Base-by-base conservation (phyloP, 257 asterid species). In the Ballota nigra region DNA sequence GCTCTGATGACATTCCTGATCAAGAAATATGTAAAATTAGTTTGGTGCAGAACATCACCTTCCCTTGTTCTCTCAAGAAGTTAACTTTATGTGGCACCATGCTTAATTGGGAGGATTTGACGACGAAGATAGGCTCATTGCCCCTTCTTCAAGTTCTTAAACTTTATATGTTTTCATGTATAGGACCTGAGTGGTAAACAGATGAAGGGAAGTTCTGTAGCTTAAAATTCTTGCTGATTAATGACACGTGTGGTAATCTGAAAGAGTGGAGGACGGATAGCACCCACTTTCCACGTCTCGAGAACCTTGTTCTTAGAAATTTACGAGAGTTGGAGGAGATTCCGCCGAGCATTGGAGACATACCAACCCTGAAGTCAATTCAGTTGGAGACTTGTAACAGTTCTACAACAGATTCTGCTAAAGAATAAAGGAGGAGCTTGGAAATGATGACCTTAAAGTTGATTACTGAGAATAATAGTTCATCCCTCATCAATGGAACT, bases 1-100 rank as follows among this genome's bases (percentile, higher is more conserved):
- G 4, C n/a, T 3, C 5, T 3, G 0, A 3, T 12, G 49, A 13
- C 5, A 10, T 11, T 41, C n/a, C 5, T 41, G 16, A 8, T 34
- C 9, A 13, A 41, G 16, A 13, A 41, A 13, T 2, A 10, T 10
- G 3, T 12, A 7, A 20, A 20, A 15, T 8, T 2, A 13, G 2
- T 15, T 15, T 22, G 38, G 36, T 73, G 49, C 31, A 26, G 8
- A 52, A 19, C 34, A 3, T 73, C 12, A 18, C 2, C 3, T 29
- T 74, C 3, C 72, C 73, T 0, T 3, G 0, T 24, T 73, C 72
- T 0, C 67, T 73, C 24, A 73, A 55, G 67, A 55, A 63, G 71
- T 12, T 73, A 58, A n/a, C 1, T 47, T 47, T 47, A 47, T 0
- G 0, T 47, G 22, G 10, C 0, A 47, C 22, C 55, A 0, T 0